Percentiles rank a stretch among this genome's conserved stretches.
Conservation (phyloP, 768 basidiomycete species). For the Suillus tomentosus region DNA sequence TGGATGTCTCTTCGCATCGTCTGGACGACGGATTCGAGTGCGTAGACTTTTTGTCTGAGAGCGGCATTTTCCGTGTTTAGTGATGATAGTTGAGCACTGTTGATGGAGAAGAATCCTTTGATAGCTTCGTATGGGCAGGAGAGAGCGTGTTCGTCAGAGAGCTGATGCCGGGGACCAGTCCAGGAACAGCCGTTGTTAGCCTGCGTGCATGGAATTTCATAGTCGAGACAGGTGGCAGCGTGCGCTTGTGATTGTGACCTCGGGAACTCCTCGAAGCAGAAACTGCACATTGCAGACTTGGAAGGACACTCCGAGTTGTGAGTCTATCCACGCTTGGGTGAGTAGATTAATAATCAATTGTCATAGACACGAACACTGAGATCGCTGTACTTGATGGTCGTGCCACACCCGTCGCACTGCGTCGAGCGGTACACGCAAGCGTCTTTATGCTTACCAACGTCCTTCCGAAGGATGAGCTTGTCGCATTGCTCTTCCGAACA, state of each 20-base stretch:
- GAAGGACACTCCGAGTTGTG: slow-evolving; percentile 44
- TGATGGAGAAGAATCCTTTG: slow-evolving; percentile 57
- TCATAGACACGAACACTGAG: slow-evolving; percentile 37
- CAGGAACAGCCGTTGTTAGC: slow-evolving; percentile 54
- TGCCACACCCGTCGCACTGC: slow-evolving; percentile 43
- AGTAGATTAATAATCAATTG: slow-evolving; percentile 10
- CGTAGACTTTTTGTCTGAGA: slow-evolving; percentile 58
- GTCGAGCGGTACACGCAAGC: slow-evolving; percentile 39
- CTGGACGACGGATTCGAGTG: slow-evolving; percentile 57
- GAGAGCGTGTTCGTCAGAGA: slow-evolving; percentile 39
- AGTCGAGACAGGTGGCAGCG: slow-evolving; percentile 39
- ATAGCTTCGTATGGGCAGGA: slow-evolving; percentile 62
- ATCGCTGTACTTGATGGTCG: slow-evolving; percentile 35
- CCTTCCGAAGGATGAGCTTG: slow-evolving; percentile 46
- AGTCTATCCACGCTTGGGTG: slow-evolving; percentile 27
- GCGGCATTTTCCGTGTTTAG: slow-evolving; percentile 66
- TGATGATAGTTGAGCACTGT: slow-evolving; percentile 39
- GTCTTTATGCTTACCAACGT: slow-evolving; percentile 44
- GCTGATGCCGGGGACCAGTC: slow-evolving; percentile 44
- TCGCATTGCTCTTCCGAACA: slow-evolving; percentile 53
- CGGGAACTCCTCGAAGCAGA: slow-evolving; percentile 40
- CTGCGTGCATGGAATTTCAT: slow-evolving; percentile 46
- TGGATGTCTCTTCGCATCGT: slow-evolving; percentile 58
- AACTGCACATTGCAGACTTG: slow-evolving; percentile 38
- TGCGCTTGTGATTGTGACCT: slow-evolving; percentile 40